phyloP scores from a whole-genome alignment of 1,284 basidiomycete species.

The Phellinidium pouzarii region DNA sequence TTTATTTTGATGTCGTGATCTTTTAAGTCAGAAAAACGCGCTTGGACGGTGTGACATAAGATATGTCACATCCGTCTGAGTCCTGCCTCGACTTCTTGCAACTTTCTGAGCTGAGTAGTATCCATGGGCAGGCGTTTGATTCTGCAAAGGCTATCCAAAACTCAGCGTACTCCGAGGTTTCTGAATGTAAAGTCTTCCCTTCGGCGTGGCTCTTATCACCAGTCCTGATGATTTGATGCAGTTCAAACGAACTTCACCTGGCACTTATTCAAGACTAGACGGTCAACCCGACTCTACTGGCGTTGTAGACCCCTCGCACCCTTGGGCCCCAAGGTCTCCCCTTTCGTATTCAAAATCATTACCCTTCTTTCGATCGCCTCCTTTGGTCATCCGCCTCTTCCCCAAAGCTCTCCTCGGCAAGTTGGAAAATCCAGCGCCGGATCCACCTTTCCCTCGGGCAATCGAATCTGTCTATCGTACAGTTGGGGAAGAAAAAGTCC shows the following conservation, averaged over 20 bases:
- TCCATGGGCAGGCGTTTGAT: background rate
- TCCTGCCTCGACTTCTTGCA: too few species aligned
- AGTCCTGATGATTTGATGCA: constrained; percentile 4
- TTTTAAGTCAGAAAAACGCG: too few species aligned
- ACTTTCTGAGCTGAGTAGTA: background rate
- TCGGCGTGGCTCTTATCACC: background rate
- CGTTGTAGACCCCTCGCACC: constrained; percentile 22
- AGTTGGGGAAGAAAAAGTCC: constrained; percentile 5
- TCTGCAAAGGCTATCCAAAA: background rate
- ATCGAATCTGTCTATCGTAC: background rate
- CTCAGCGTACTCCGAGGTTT: background rate
- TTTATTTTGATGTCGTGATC: too few species aligned
- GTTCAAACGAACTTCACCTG: constrained; percentile 29
- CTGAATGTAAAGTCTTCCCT: background rate
- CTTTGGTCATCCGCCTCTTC: constrained; percentile 23
- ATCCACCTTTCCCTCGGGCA: constrained; percentile 23
- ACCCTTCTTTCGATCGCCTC: constrained; percentile 1
- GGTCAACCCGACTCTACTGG: constrained; percentile 3
- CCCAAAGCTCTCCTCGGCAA: constrained; percentile 25
- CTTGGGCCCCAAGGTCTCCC: background rate
- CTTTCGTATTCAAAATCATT: background rate
- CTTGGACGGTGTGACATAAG: too few species aligned
- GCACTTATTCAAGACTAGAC: constrained; percentile 18
- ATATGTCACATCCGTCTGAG: too few species aligned
- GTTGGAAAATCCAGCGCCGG: constrained; percentile 18